Evolutionary conservation across 192 early-diverging fungal genomes (phyloP).

Genomic region (Phlyctochytrium planicorne): DNA sequence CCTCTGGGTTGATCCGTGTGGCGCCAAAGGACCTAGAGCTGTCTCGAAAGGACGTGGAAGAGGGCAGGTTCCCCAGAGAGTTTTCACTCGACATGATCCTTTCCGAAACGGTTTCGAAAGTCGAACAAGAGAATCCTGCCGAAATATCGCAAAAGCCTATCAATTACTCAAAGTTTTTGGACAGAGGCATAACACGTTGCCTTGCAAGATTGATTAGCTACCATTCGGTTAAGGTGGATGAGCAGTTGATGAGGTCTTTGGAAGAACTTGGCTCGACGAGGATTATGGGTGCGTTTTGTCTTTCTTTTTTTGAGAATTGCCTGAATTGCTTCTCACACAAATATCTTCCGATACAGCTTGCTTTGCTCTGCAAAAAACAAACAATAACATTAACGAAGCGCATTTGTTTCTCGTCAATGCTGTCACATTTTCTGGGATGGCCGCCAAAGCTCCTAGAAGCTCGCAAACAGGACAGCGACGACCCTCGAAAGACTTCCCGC

Average conservation of each 20-base stretch:
- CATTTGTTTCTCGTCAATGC: slow-evolving; percentile 20
- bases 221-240: slow-evolving; percentile 43
- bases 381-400: slow-evolving; percentile 44
- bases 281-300: slow-evolving; percentile 33
- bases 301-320: neutral
- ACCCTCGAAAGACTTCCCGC: neutral
- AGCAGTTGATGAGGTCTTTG: slow-evolving; percentile 32
- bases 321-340: neutral
- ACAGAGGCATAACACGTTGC: slow-evolving; percentile 37
- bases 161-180: slow-evolving; percentile 33
- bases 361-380: slow-evolving; percentile 45
- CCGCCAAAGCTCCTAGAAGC: neutral
- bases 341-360: slow-evolving; percentile 19
- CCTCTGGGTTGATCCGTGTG: slow-evolving; percentile 55
- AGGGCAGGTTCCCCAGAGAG: slow-evolving; percentile 35
- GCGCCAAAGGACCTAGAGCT: slow-evolving; percentile 49
- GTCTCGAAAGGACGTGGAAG: slow-evolving; percentile 33
- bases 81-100: slow-evolving; percentile 53
- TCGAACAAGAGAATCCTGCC: slow-evolving; percentile 12
- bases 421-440: neutral
- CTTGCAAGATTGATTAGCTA: slow-evolving; percentile 39
- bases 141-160: slow-evolving; percentile 7
- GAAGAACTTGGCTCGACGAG: slow-evolving; percentile 37
- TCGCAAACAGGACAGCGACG: too few species aligned
- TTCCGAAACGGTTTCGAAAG: slow-evolving; percentile 20